A percentile compares a stretch with the other conserved stretches of the same genome.
Conservation (phyloP, 129 eudicot species). For the Saposhnikovia divaricata region DNA sequence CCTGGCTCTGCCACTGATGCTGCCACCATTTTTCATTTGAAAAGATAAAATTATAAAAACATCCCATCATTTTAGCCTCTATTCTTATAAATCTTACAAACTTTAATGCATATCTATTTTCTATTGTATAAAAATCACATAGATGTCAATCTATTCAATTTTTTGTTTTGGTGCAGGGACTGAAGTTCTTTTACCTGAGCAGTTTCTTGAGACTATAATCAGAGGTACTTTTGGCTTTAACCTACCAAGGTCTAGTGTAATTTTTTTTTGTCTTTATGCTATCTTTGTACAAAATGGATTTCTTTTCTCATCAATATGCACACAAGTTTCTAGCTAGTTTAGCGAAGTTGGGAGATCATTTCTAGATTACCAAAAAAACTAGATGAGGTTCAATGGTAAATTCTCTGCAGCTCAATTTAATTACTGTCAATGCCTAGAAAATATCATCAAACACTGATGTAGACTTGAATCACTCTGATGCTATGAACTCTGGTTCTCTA, state of each 20-base stretch:
- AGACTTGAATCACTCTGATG: background rate
- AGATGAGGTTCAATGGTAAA: background rate
- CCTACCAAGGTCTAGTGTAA: background rate
- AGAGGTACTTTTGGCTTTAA: conserved; percentile 41
- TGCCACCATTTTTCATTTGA: background rate
- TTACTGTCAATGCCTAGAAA: background rate
- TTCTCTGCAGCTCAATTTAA: background rate
- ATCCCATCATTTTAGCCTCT: background rate
- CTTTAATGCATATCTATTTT: background rate
- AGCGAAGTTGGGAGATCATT: background rate
- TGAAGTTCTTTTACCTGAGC: conserved; percentile 66
- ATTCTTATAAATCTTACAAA: background rate
- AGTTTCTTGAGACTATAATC: conserved; percentile 78
- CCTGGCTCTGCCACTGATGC: background rate
- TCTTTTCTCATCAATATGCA: background rate
- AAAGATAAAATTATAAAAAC: too few species aligned
- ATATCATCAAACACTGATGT: background rate
- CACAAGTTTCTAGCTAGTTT: background rate
- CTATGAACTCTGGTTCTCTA: too few species aligned
- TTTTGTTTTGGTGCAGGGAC: conserved; percentile 48
- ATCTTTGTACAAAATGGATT: background rate
- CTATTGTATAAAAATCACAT: background rate
- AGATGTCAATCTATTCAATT: background rate
- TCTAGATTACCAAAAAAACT: background rate
- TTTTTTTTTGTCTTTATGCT: background rate